These are phyloP conservation scores for Nakazawaea sp. DNA, from an alignment of 805 yeast species.

Conservation along the genomic window DNA sequence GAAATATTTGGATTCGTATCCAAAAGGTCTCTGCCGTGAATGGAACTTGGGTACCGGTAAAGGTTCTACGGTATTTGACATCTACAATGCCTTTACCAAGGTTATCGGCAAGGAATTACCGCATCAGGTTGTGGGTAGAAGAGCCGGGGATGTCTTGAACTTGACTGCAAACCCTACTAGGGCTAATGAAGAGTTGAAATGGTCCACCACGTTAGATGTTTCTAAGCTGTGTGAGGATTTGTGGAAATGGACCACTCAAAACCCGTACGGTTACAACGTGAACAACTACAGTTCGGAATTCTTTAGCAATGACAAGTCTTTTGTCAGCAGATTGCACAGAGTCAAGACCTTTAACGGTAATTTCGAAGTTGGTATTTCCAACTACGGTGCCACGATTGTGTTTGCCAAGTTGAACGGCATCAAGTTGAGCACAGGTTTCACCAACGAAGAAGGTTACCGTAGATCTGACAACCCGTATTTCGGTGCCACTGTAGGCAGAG, in stretches of 20 bases:
- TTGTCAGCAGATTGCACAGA: constrained; percentile 29
- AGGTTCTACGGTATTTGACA: constrained; percentile 75
- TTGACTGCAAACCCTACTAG: constrained; percentile 66
- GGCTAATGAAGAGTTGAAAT: constrained; percentile 58
- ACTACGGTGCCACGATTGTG: constrained; percentile 47
- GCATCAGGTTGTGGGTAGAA: constrained; percentile 55
- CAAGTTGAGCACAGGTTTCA: constrained; percentile 33
- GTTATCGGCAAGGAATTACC: constrained; percentile 63
- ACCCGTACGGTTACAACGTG: constrained; percentile 54
- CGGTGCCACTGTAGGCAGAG: constrained; percentile 62
- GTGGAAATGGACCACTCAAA: constrained; percentile 71
- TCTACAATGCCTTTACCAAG: constrained; percentile 54
- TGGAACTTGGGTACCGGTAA: constrained; percentile 83
- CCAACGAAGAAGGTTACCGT: constrained; percentile 23
- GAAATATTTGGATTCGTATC: constrained; percentile 35
- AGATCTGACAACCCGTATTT: constrained; percentile 37
- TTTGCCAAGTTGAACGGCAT: constrained; percentile 31
- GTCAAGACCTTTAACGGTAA: constrained; percentile 13
- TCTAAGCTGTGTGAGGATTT: constrained; percentile 64
- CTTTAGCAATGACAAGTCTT: constrained; percentile 18
- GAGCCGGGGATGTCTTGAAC: constrained; percentile 72
- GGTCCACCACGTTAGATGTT: constrained; percentile 52
- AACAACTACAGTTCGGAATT: constrained; percentile 27
- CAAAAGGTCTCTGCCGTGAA: constrained; percentile 53
- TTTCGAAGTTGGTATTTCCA: constrained; percentile 34